These are phyloP conservation scores for Ophiosphaerella herpotricha DNA, from an alignment of 2,329 filamentous ascomycete genomes.

Conservation along the genomic window DNA sequence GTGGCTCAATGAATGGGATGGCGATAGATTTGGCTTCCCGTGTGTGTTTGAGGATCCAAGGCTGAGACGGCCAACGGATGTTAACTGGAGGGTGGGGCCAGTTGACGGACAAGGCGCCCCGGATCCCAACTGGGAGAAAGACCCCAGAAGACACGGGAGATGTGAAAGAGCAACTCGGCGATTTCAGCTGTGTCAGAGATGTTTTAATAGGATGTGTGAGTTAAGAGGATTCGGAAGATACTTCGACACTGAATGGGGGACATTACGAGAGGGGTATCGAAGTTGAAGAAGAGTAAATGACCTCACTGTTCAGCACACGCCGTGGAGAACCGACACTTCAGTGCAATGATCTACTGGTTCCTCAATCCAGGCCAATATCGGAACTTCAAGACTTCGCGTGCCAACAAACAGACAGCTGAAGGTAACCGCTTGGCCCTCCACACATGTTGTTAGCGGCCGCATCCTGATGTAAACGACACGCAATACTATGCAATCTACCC, in stretches of 20 bases:
- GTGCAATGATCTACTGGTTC: no score
- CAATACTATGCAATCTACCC: no score
- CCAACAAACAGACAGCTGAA: no score
- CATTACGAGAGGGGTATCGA: no score
- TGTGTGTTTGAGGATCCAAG: conserved; percentile 26
- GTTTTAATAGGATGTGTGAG: conserved; percentile 30
- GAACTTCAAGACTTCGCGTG: no score
- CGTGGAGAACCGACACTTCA: no score
- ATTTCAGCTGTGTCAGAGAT: conserved; percentile 29
- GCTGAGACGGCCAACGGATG: conserved; percentile 16
- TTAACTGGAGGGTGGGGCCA: conserved; percentile 26
- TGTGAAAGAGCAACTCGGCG: conserved; percentile 20
- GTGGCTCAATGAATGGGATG: conserved; percentile 28
- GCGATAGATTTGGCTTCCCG: conserved; percentile 27
- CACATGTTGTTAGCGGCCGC: no score
- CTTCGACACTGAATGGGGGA: conserved; percentile 13
- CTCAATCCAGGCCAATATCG: no score
- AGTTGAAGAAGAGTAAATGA: no score
- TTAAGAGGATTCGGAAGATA: conserved; percentile 28
- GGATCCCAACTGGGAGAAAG: conserved; percentile 29
- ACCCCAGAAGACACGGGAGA: conserved; percentile 22
- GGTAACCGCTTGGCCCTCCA: no score
- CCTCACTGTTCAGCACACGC: no score
- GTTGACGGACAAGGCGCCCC: conserved; percentile 18
- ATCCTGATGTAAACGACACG: no score